Evolutionary conservation across 805 yeast species (phyloP), one percentile per base, ranked within the genome.

Genomic region (Schwanniomyces vanrijiae): DNA sequence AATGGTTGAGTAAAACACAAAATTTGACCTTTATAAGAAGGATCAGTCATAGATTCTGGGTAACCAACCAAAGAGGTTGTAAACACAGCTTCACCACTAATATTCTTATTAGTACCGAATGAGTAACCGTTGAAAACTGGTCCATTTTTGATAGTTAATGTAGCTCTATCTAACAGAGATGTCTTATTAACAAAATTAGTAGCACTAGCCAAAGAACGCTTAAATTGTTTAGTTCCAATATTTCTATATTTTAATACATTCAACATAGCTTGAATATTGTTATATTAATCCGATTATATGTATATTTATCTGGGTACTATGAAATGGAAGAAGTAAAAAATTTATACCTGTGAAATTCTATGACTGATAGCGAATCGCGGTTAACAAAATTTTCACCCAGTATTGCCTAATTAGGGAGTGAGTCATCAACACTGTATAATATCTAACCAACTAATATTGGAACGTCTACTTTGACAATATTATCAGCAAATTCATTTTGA

Each of bases 21-120:
- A 57, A 94, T 94, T 75, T 94, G 99, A 43, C 99, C 99, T 59
- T 84, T 85, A 69, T 94, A 94, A 5, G 97, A 90, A 33, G 99
- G 99, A 69, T 94, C 99, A 19, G 99, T 94, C 95, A 94, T 90
- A 7, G 97, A 88, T 69, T 94, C 99, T 14, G 99, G 98, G 70
- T 94, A 94, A 16, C 99, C 99, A 10, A 94, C 99, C 68, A 95
- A 78, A 6, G 97, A 94, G 28, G 99, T 95, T 41, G 97, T 90
- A 76, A 94, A 94, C 39, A 95, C 99, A 25, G 97, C 96, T 70
- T 94, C 99, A 53, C 99, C 99, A 49, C 95, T 84, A 52, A 90
- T 82, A 53, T 91, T 89, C 55, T 86, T 86, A 67, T 90, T 83
- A 37, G 98, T 96, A 62, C 99, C 99, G 62, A 94, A 95, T 0